Evolutionary conservation across 495 filamentous ascomycete genomes (phyloP), one percentile per base, ranked within the genome.

Genomic region (Penicillium argentinense): DNA sequence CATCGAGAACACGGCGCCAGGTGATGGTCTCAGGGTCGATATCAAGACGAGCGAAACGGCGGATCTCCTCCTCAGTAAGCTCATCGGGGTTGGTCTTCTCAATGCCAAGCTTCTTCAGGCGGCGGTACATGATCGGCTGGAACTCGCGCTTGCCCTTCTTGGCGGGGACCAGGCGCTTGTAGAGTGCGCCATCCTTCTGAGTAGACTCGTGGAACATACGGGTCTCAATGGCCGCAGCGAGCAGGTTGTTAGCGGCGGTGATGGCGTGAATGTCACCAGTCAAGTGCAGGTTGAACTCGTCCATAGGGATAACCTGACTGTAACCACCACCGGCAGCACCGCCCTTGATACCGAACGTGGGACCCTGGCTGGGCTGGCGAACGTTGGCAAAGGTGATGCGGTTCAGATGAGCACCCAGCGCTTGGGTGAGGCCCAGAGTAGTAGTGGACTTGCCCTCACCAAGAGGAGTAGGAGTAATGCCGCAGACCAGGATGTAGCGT

Each of bases 261-360:
- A 98, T 92, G 29, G 93, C 93, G 64, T 98, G 93, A 51, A 98
- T 97, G 64, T 98, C 93, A 54, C 93, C 93, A 30, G 93, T 98
- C 63, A 98, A 71, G 63, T 98, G 93, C 51, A 98, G 76, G 64
- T 98, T 98, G 77, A 98, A 98, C 66, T 98, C 93, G 53, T 98
- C 93, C 93, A 98, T 98, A 41, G 93, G 93, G 54, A 98, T 97
- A 59, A 97, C 93, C 68, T 98, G 93, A 66, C 89, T 95, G 76
- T 96, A 98, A 12, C 93, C 93, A 54, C 93, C 93, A 59, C 93
- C 93, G 45, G 93, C 93, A 41, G 93, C 93, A 51, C 93, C 93
- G 33, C 93, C 93, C 73, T 98, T 98, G 76, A 98, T 97, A 59
- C 93, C 93, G 61, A 98, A 98, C 0, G 93, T 98, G 40, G 93